phyloP scores from a whole-genome alignment of 2,329 filamentous ascomycete genomes.

The Colletotrichum echinochloae region DNA sequence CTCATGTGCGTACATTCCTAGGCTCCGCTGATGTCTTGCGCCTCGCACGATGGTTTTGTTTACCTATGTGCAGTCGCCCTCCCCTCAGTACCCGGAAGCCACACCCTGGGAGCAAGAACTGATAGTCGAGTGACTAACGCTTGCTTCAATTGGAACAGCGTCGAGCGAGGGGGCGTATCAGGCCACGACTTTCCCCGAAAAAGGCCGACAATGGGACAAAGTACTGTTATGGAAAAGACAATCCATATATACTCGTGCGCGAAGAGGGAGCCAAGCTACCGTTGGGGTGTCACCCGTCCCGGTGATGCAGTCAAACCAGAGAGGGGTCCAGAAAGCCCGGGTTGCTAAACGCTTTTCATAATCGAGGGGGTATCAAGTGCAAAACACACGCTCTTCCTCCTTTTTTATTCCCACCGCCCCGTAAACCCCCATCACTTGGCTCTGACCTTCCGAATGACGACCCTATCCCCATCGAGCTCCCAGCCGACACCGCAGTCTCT shows the following conservation, averaged over 20 bases:
- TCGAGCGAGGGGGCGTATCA: too few relatives aligned
- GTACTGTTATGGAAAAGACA: too few relatives aligned
- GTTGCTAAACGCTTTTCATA: conserved; percentile 9
- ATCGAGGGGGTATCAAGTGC: conserved; percentile 34
- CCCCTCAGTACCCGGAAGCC: too few relatives aligned
- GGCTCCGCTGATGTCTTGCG: too few relatives aligned
- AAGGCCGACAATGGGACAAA: too few relatives aligned
- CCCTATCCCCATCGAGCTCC: conserved; percentile 78
- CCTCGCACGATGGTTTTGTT: too few relatives aligned
- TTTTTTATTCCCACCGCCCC: neutral
- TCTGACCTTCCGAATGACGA: conserved; percentile 77
- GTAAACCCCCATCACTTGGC: conserved; percentile 31
- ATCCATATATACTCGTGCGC: neutral
- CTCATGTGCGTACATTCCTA: too few relatives aligned
- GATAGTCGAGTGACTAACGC: too few relatives aligned
- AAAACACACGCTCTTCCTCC: neutral
- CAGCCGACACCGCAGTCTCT: conserved; percentile 83
- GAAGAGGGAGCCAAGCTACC: neutral
- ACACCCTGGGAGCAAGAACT: too few relatives aligned
- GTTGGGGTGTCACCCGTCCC: neutral
- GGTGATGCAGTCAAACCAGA: neutral
- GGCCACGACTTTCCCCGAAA: too few relatives aligned
- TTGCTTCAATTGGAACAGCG: too few relatives aligned
- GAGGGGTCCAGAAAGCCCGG: neutral
- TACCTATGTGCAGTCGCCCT: too few relatives aligned